Evolutionary conservation across 139 green algal species (phyloP).

Genomic region (Mychonastes homosphaera): DNA sequence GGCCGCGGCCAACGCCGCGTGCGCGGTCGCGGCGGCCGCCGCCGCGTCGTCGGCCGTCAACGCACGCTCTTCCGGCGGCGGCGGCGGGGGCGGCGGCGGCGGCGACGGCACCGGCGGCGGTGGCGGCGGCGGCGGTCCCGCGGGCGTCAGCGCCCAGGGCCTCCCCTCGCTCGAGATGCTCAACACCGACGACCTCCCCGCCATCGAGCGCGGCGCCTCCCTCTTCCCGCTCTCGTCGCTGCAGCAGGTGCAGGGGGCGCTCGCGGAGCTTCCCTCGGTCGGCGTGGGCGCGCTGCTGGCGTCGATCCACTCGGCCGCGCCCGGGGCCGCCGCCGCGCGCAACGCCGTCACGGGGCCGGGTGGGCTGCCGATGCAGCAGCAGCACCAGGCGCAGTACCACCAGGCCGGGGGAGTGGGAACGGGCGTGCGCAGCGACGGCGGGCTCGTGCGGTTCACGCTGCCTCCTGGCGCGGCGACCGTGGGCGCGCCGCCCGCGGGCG

Average conservation of each 20-base stretch:
- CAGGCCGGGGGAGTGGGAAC: too few relatives aligned
- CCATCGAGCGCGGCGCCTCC: slow-evolving; percentile 9
- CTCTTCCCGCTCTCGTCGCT: slow-evolving; percentile 10
- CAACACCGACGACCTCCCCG: slow-evolving; percentile 27
- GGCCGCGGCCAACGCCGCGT: background rate
- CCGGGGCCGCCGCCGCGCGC: background rate
- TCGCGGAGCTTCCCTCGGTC: slow-evolving; percentile 12
- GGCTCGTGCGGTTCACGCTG: too few relatives aligned
- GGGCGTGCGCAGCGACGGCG: too few relatives aligned
- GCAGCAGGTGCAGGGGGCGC: slow-evolving; percentile 19
- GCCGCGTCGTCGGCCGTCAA: background rate
- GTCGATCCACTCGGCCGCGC: background rate
- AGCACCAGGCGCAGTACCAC: too few relatives aligned
- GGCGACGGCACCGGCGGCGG: background rate
- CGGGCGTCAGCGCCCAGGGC: slow-evolving; percentile 3
- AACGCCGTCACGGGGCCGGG: slow-evolving; percentile 1
- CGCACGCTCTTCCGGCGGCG: background rate
- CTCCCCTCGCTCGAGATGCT: slow-evolving; percentile 25
- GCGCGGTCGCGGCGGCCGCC: slow-evolving; percentile 1
- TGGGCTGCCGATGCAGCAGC: too few relatives aligned
- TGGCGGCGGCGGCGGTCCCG: background rate
- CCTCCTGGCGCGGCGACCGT: background rate
- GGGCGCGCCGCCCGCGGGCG: background rate
- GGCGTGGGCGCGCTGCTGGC: slow-evolving; percentile 9
- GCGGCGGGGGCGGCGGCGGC: background rate